Conservation (phyloP, 2,329 filamentous ascomycete genomes). For the Fusarium robinianum region DNA sequence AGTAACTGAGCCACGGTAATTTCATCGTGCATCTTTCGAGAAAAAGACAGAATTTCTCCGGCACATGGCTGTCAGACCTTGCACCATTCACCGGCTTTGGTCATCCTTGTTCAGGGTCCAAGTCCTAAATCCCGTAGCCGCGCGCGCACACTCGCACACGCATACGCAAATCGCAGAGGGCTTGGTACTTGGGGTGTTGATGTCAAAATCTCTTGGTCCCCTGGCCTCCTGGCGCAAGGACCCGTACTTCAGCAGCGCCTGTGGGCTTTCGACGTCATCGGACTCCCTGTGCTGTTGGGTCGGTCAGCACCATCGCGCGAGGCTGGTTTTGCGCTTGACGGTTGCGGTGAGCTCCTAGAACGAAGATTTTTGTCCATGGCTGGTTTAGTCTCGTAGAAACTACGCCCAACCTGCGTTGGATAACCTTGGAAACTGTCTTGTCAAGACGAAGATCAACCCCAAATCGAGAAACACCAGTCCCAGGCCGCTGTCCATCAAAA, state of each 20-base stretch:
- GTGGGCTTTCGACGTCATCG: slow-evolving; percentile 33
- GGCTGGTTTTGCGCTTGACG: slow-evolving; percentile 9
- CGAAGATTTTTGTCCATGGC: slow-evolving; percentile 20
- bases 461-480: slow-evolving; percentile 21
- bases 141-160: slow-evolving; percentile 1
- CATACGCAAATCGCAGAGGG: no score
- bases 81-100: slow-evolving; percentile 13
- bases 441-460: slow-evolving; percentile 31
- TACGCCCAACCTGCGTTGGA: slow-evolving; percentile 14
- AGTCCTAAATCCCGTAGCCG: slow-evolving; percentile 13
- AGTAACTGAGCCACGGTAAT: slow-evolving; percentile 14
- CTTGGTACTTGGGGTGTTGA: no score
- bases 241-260: slow-evolving; percentile 16
- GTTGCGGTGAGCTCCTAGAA: slow-evolving; percentile 27
- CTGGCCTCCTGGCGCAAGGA: slow-evolving; percentile 5
- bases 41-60: slow-evolving; percentile 5
- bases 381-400: slow-evolving; percentile 27
- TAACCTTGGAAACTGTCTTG: slow-evolving; percentile 29
- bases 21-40: slow-evolving; percentile 12
- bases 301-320: slow-evolving; percentile 8
- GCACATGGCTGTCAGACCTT: slow-evolving; percentile 13
- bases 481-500: slow-evolving; percentile 5
- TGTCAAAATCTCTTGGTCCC: not conserved
- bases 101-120: slow-evolving; percentile 33
- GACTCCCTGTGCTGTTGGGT: slow-evolving; percentile 1